Conservation (phyloP, 208 protist genomes). For the Wallacemonas sp. region DNA sequence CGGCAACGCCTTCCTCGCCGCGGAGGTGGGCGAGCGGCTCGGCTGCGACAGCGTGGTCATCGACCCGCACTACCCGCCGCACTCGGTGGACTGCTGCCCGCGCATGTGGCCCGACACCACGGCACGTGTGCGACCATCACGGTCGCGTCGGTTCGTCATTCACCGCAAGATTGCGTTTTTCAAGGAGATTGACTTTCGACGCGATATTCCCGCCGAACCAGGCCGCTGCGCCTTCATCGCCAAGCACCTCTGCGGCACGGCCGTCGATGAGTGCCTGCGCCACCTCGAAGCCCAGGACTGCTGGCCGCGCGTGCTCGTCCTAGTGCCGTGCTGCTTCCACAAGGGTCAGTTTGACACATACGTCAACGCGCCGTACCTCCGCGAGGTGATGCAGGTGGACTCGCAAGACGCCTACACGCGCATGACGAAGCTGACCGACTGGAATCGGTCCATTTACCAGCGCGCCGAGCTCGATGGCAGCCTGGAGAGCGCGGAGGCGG, state of each 20-base stretch:
- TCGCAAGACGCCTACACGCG: conserved; percentile 30
- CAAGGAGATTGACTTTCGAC: conserved; percentile 48
- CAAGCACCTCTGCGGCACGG: conserved; percentile 85
- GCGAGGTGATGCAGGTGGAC: conserved; percentile 31
- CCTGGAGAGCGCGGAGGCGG: not conserved
- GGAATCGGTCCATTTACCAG: conserved; percentile 68
- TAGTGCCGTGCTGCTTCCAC: conserved; percentile 83
- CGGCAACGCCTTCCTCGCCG: conserved; percentile 81
- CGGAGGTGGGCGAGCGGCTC: conserved; percentile 60
- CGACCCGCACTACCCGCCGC: conserved; percentile 67
- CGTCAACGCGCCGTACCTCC: conserved; percentile 51
- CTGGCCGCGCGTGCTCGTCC: conserved; percentile 63
- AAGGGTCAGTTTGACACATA: conserved; percentile 61
- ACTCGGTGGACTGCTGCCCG: conserved; percentile 75
- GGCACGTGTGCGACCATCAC: conserved; percentile 34
- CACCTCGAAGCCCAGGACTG: conserved; percentile 49
- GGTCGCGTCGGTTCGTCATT: conserved; percentile 29
- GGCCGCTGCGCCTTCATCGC: conserved; percentile 54
- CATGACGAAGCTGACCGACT: conserved; percentile 67
- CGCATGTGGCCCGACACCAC: conserved; percentile 53
- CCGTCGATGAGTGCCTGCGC: conserved; percentile 67
- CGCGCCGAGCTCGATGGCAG: not conserved
- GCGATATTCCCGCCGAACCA: conserved; percentile 37
- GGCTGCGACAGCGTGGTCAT: conserved; percentile 66
- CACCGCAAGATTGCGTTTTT: conserved; percentile 46